Conservation (phyloP, 2,329 filamentous ascomycete species). For the Exophiala oligosperma region DNA sequence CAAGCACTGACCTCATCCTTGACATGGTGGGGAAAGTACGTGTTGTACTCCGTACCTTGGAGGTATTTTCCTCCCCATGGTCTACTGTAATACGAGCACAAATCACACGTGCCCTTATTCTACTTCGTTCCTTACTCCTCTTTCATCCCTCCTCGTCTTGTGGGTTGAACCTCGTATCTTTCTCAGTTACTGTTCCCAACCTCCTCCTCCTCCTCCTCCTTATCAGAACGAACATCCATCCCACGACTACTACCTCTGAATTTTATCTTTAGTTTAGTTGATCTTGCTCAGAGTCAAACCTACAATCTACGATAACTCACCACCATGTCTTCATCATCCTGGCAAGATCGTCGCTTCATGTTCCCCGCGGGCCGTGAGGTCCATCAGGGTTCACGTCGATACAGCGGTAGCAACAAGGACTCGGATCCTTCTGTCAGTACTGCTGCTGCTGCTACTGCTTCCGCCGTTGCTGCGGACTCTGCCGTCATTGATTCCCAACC, state of each 20-base stretch:
- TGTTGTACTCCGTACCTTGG: neutral
- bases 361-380: constrained; percentile 18
- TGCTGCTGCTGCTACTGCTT: too few relatives aligned
- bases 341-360: constrained; percentile 29
- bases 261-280: too few relatives aligned
- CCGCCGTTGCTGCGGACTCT: too few relatives aligned
- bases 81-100: too few relatives aligned
- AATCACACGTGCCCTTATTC: neutral
- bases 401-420: constrained; percentile 1
- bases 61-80: too few relatives aligned
- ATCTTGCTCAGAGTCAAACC: neutral
- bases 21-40: neutral
- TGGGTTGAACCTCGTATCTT: neutral
- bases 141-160: neutral
- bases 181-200: too few relatives aligned
- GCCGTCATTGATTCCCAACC: neutral
- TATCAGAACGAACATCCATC: neutral
- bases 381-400: constrained; percentile 21
- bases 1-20: too few relatives aligned
- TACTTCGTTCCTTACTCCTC: neutral
- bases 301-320: neutral
- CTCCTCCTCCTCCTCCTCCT: too few relatives aligned
- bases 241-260: neutral
- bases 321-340: constrained; percentile 14
- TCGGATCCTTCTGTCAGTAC: neutral